Evolutionary conservation across 164 flowering plant genomes (phyloP), one percentile per base, ranked within the genome.

Genomic region (Macadamia integrifolia): DNA sequence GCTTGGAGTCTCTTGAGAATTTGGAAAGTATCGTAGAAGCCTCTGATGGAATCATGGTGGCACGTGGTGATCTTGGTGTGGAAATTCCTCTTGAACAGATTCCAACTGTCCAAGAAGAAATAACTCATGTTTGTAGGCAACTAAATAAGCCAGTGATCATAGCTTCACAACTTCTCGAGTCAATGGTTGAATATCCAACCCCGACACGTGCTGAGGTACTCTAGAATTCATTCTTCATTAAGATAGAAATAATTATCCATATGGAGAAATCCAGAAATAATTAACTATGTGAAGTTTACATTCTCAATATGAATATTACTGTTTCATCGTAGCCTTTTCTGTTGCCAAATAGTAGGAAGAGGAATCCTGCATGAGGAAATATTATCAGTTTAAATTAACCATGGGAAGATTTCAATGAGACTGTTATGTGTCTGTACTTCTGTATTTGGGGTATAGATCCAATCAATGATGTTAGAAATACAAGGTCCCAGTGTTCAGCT

Each of bases 151-250:
- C 98, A 9, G 96, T 92, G n/a, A 87, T 92, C 60, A 86, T 90
- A 30, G 95, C 98, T 71, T 90, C 98, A 70, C 96, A 92, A 70
- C 88, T 92, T 75, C 89, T 92, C 28, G 96, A 92, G 73, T 92
- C 98, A 6, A 92, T 92, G 98, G 75, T 90, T 67, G 95, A 90
- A 76, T 90, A 81, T 80, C 98, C 98, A 23, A 90, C 83, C 6
- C 98, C 98, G 68, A 90, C 98, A 53, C 86, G 98, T 61, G 98
- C 98, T 29, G 98, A 92, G 92, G 98, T 91, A 86, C 53, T 58
- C 23, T 23, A 23, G 23, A 23, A 23, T 23, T 23, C 23, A 23
- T 23, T 23, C 23, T 23, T 23, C 23, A 23, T 15, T 46, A 67
- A 43, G 12, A 17, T 23, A 17, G 31, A 7, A 31, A 31, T 6